Evolutionary conservation across 306 rosid genomes (phyloP), one percentile per base, ranked within the genome.

Genomic region (Cicer chorassanicum): DNA sequence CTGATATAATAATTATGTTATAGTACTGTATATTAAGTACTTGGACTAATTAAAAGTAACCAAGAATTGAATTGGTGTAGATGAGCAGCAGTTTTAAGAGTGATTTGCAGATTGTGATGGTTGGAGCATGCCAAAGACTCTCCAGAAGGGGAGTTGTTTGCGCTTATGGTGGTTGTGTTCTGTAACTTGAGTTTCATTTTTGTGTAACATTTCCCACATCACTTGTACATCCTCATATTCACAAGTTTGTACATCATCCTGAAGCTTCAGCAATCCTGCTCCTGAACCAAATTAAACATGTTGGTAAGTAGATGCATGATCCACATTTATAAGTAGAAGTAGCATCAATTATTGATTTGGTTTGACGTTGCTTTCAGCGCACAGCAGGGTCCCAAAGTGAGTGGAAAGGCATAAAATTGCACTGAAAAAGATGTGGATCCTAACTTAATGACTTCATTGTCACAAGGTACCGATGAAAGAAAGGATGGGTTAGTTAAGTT

Each of bases 201-300:
- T 76, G 6, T 53, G 72, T 38, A 84, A 80, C 80, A 93, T 91
- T 61, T 93, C 93, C 97, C 98, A 93, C 98, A 93, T 91, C 73
- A 93, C 96, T 34, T 91, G 94, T 21, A 93, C 91, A 43, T 91
- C 98, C 50, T 91, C 75, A 73, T 93, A 93, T 16, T 86, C 96
- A 76, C 98, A 93, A 2, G 89, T 91, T 39, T 93, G 87, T 24
- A 93, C 89, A 70, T 93, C 97, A 70, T 88, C 84, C 11, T 86
- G 84, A 44, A 93, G 97, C 81, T 87, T 89, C 78, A 93, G 40
- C 14, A 91, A 57, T 24, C 97, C 98, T 36, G 64, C 86, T 72
- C 93, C 96, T 93, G 80, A 65, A 76, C 5, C 71, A 55, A 78
- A 50, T 29, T 16, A 13, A 61, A 60, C 24, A 73, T 13, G 9